Percentiles rank a stretch among this genome's conserved stretches.
Conservation (phyloP, 1,284 basidiomycete genomes). For the Rhizoctonia solani region DNA sequence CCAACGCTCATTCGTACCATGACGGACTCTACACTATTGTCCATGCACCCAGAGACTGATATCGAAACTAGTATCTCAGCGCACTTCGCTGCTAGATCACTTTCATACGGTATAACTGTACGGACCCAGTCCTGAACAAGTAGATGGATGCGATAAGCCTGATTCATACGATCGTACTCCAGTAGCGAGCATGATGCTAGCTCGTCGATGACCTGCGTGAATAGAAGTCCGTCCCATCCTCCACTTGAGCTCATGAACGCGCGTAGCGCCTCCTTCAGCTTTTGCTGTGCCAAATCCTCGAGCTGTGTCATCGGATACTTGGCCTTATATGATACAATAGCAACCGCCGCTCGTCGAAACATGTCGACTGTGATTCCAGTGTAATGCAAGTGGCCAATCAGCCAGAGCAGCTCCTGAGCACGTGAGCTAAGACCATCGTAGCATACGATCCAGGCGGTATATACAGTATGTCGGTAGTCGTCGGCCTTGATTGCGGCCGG, state of each 20-base stretch:
- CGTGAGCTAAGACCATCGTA: not conserved
- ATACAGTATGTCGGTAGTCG: conserved; percentile 4
- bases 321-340: not conserved
- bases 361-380: not conserved
- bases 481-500: not conserved
- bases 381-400: conserved; percentile 6
- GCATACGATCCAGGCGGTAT: conserved; percentile 1
- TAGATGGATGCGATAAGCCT: not conserved
- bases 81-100: not conserved
- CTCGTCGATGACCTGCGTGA: not conserved
- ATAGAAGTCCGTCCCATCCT: not conserved
- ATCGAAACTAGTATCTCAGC: not conserved
- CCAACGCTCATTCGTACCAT: not conserved
- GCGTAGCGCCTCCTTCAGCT: not conserved
- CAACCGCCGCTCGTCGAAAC: not conserved
- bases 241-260: not conserved
- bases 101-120: not conserved
- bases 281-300: not conserved
- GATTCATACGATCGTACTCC: not conserved
- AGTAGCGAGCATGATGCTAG: conserved; percentile 9
- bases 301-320: not conserved
- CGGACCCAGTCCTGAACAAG: not conserved
- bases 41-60: not conserved
- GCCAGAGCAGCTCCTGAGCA: not conserved
- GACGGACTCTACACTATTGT: not conserved